These are phyloP conservation scores for Glaciozyma martinii DNA, from an alignment of 768 basidiomycete species.

Conservation along the genomic window DNA sequence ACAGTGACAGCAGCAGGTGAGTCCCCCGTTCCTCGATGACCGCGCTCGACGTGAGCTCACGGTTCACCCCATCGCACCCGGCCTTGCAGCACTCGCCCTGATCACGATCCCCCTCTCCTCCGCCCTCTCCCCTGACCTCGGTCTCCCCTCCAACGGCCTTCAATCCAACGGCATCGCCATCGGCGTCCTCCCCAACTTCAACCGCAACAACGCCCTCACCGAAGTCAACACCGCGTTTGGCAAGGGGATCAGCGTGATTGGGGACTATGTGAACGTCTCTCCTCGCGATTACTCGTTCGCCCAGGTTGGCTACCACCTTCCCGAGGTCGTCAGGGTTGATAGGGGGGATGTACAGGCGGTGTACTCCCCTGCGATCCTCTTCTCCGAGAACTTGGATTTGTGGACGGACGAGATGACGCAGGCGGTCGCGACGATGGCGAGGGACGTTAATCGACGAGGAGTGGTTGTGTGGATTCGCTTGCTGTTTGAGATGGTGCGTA, in stretches of 20 bases:
- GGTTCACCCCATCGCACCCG: no score
- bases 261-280: conserved; percentile 25
- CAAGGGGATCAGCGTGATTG: conserved; percentile 1
- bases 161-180: conserved; percentile 5
- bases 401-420: conserved; percentile 26
- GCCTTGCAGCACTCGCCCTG: no score
- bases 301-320: conserved; percentile 19
- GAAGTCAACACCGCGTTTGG: conserved; percentile 16
- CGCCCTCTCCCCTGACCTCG: not conserved
- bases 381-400: conserved; percentile 1
- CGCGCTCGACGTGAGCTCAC: no score
- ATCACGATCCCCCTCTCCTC: no score
- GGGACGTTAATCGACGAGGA: conserved; percentile 5
- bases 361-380: conserved; percentile 22
- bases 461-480: conserved; percentile 20
- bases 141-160: conserved; percentile 12
- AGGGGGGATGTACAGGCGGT: conserved; percentile 11
- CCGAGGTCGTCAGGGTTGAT: conserved; percentile 1
- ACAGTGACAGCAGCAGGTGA: no score
- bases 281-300: not conserved
- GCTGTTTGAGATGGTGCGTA: conserved; percentile 24
- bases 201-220: conserved; percentile 6
- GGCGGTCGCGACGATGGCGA: conserved; percentile 3
- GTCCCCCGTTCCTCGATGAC: no score
- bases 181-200: conserved; percentile 25